Evolutionary conservation across 2,329 filamentous ascomycete genomes (phyloP), one percentile per base, ranked within the genome.

Genomic region (Metarhizium rileyi): DNA sequence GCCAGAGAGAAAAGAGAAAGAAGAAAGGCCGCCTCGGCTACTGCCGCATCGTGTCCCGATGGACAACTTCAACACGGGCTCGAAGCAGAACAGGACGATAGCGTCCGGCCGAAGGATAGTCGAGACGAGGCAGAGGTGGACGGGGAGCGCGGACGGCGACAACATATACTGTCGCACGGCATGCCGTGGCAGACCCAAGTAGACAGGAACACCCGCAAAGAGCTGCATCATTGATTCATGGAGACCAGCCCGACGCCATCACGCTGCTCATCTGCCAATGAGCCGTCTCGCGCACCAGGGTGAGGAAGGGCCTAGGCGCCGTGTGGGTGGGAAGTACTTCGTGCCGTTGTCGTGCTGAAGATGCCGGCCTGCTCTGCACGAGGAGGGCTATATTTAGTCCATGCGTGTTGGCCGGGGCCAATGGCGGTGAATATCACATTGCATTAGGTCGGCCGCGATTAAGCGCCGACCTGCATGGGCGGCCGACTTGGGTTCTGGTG

Each of bases 381-480:
- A n/a, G n/a, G n/a, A 14, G n/a, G 22, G 10, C 12, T 25, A 18
- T 25, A 9, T 23, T n/a, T 25, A 22, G 38, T 5, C 5, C 4
- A 42, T 16, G 22, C n/a, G n/a, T n/a, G n/a, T n/a, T n/a, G n/a
- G n/a, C n/a, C n/a, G n/a, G n/a, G 26, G 35, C 48, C 48, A 50
- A 50, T 46, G 42, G 26, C 25, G 48, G 25, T 25, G 6, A n/a
- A 23, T 6, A 46, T 50, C 48, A 46, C 38, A 43, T 27, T 26
- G 38, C 46, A 20, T 30, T n/a, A 18, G 12, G 4, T 18, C 22
- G n/a, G 28, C 7, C 26, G 44, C 49, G 33, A 18, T 20, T 50
- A 47, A 47, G 49, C 49, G 48, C 48, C 35, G 38, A 42, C 8
- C 20, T 42, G 10, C 16, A 14, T 20, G 22, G 38, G 18, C 18